Conservation (phyloP, 1,284 basidiomycete species). For the Ceratobasidium sp. region DNA sequence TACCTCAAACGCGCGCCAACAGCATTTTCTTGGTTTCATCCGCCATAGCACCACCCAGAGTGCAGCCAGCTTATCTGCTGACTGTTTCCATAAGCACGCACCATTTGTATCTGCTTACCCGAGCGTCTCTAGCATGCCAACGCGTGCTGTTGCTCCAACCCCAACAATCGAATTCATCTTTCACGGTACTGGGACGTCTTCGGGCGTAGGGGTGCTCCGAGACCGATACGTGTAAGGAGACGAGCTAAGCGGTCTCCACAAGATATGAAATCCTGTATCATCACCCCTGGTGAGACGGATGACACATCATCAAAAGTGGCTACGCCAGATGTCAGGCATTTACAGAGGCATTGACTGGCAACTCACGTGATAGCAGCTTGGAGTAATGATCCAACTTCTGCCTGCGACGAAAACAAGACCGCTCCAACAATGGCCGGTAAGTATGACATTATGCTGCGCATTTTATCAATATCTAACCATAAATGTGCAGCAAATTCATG, state of each 20-base stretch:
- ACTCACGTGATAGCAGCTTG: no score
- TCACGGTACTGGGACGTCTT: constrained; percentile 73
- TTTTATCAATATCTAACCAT: no score
- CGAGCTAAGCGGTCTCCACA: background rate
- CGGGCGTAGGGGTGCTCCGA: constrained; percentile 53
- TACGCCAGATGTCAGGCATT: constrained; percentile 56
- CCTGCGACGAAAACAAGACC: no score
- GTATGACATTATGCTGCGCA: no score
- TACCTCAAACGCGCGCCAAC: background rate
- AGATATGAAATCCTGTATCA: constrained; percentile 2
- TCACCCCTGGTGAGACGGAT: constrained; percentile 24
- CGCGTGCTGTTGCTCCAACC: background rate
- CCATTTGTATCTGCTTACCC: background rate
- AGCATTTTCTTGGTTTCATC: constrained; percentile 1
- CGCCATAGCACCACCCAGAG: background rate
- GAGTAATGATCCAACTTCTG: no score
- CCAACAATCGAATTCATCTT: constrained; percentile 64
- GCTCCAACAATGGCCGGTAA: no score
- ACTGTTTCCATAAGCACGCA: background rate
- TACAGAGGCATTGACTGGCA: no score
- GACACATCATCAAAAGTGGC: no score
- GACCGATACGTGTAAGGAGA: background rate
- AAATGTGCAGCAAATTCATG: no score
- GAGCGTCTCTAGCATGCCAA: background rate
- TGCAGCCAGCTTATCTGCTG: background rate